Evolutionary conservation across 1,284 basidiomycete species (phyloP).

Genomic region (Sanghuangporus sanghuang): DNA sequence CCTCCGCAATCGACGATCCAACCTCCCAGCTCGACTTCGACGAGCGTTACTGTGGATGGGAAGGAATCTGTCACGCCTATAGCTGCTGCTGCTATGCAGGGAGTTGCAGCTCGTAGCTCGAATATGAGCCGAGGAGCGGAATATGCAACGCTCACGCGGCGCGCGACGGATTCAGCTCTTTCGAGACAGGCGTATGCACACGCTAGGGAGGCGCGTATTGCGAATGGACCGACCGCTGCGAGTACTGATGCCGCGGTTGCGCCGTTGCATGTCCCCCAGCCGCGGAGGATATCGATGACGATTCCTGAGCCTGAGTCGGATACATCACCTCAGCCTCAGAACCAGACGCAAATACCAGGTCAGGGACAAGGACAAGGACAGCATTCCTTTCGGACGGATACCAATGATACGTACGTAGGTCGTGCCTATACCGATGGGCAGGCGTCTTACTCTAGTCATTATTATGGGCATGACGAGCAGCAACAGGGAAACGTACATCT

Average conservation of each 20-base stretch:
- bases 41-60: background rate
- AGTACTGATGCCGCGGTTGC: background rate
- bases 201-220: background rate
- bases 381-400: background rate
- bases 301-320: constrained; percentile 12
- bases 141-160: background rate
- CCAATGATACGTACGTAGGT: background rate
- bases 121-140: background rate
- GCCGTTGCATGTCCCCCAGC: constrained; percentile 12
- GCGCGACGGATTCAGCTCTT: constrained; percentile 1
- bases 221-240: background rate
- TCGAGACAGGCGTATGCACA: constrained; percentile 1
- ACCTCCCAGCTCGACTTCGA: background rate
- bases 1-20: constrained; percentile 7
- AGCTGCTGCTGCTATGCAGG: background rate
- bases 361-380: background rate
- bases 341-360: background rate
- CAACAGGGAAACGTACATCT: background rate
- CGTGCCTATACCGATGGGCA: background rate
- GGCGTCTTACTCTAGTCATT: background rate
- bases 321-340: background rate
- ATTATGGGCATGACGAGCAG: background rate
- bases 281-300: constrained; percentile 11
- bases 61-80: background rate
- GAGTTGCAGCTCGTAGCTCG: background rate